Base-by-base conservation (phyloP, 2,329 filamentous ascomycete genomes). In the Beauveria pseudobassiana region DNA sequence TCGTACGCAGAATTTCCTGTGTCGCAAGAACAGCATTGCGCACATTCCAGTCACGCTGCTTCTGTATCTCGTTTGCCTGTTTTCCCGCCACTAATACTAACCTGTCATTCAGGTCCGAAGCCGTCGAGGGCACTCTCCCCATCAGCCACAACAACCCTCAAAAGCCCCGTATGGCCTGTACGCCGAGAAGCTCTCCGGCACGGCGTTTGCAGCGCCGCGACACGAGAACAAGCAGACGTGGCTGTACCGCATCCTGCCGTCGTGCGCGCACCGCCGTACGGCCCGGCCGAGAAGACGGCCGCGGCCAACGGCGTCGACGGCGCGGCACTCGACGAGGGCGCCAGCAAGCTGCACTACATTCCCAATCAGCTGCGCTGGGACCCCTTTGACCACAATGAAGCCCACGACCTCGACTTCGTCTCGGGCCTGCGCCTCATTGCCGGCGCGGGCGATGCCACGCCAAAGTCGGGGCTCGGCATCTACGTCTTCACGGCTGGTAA, bases 301-400 rank as follows among this genome's bases (percentile, higher is more conserved):
- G 59, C 66, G 26, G 49, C 65, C 20, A 63, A 67, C 20, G 69
- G 68, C 34, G 64, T 65, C 16, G 67, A 69, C 53, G 68, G 65
- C 20, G 66, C 64, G 30, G 58, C 58, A 16, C 58, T 51, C 48
- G 48, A 66, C 53, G 46, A 64, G 52, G 62, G 65, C 53, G 38
- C 59, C 59, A 60, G 63, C 65, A 83, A 83, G 69, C 81, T 91
- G 66, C 85, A 88, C 67, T 87, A 90, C 67, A 88, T 92, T 56
- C 90, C 90, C 5, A 92, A 93, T 70, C 89, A 93, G 73, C 79
- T 93, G 34, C 84, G 89, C 66, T 95, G 90, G 90, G 86, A 89
- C 66, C 87, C 79, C 2, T 91, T 91, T 70, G 87, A 91, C 67
- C 76, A 90, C 54, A 85, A 88, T 64, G 80, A 87, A 72, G 83